Base-by-base conservation (phyloP, 106 monocot species). In the Allium sativum region DNA sequence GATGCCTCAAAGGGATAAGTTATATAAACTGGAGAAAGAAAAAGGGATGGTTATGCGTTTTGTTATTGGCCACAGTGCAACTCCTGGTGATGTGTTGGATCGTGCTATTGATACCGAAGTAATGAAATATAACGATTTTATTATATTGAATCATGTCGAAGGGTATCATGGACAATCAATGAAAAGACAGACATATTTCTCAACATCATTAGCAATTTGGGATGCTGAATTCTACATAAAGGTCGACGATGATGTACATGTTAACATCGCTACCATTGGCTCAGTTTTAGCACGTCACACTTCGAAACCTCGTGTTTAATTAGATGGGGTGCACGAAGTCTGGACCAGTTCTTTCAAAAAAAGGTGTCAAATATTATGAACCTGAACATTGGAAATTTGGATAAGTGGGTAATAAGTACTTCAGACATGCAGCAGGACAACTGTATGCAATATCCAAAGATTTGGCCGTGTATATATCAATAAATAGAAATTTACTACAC, bases 281-380 rank as follows among this genome's bases (percentile, higher is more conserved):
- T 85, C 76, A 47, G 76, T 42, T 61, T 54, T 94, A 68, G 73
- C 73, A 56, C 80, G 72, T 12, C 74, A 94, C 61, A 89, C 81
- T 16, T 83, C 81, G 6, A 89, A 89, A 76, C 86, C 86, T 31
- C 82, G 72, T 48, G 76, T 83, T 45, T 94, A 93, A 63, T 73
- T n/a, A n/a, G n/a, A n/a, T 89, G 40, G 88, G 93, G 10, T 93
- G 88, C 66, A 93, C 88, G 93, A 93, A 93, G 68, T 94, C 93
- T 53, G 89, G 93, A 60, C 89, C 78, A 20, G 89, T 94, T 63
- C 62, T 89, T n/a, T 65, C 89, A 44, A 77, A 86, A 61, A 69
- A 83, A 89, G 96, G 91, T 3, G 82, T 82, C 17, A 48, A 48
- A 48, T 10, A 48, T 48, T 15, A 82, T 42, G 82, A 82, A 68